Percentiles rank a stretch among this genome's conserved stretches.
phyloP scores from a whole-genome alignment of 345 rosid genomes.

The Lenwebbia sp. region DNA sequence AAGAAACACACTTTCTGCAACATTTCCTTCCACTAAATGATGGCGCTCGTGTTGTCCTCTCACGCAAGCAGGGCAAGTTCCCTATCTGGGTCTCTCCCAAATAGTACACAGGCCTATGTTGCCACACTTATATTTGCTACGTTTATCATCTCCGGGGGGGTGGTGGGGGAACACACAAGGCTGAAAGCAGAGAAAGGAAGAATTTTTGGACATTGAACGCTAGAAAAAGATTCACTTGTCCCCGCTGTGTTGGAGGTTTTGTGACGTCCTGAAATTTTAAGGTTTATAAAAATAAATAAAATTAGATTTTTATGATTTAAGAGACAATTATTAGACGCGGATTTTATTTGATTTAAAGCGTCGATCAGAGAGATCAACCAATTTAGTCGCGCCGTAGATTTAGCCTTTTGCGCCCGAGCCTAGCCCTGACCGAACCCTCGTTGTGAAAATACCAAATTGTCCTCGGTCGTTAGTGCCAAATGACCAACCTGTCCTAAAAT shows the following conservation, averaged over 20 bases:
- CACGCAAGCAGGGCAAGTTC: background rate
- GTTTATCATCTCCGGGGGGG: background rate
- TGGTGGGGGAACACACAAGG: background rate
- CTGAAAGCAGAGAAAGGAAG: background rate
- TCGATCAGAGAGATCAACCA: no score
- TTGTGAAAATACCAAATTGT: no score
- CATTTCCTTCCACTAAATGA: background rate
- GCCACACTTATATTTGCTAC: background rate
- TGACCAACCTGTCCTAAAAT: no score
- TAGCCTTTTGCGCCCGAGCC: no score
- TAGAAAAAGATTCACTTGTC: background rate
- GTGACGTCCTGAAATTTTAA: no score
- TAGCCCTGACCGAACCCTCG: no score
- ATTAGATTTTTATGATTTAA: no score
- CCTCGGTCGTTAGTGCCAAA: no score
- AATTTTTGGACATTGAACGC: background rate
- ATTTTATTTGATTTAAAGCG: no score
- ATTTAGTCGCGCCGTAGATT: no score
- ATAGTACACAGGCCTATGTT: background rate
- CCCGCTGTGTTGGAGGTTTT: background rate
- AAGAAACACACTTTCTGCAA: background rate
- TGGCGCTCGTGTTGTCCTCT: background rate
- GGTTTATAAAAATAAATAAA: no score
- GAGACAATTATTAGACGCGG: no score
- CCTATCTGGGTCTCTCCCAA: background rate